Evolutionary conservation across 148 eudicot genomes (phyloP).

Genomic region (Vaccinium vitisidaea): DNA sequence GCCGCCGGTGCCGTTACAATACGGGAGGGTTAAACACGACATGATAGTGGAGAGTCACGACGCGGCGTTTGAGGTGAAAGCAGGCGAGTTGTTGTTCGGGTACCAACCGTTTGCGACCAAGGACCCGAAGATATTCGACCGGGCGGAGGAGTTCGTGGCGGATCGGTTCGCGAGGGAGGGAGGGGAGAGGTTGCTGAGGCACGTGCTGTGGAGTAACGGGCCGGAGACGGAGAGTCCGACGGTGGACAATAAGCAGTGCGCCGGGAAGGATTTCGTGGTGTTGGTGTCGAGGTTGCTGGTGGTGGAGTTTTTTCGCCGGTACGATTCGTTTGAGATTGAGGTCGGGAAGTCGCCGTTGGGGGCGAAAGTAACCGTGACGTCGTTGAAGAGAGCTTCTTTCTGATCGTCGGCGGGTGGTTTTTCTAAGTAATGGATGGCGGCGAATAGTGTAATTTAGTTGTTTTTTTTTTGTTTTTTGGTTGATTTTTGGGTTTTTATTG

Average conservation of each 20-base stretch:
- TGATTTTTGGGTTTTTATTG: not conserved
- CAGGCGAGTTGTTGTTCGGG: constrained; percentile 83
- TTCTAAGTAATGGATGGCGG: not conserved
- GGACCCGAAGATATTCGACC: constrained; percentile 70
- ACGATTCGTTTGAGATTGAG: constrained; percentile 82
- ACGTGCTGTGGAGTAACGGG: constrained; percentile 92
- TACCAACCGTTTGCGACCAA: constrained; percentile 83
- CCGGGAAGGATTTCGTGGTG: constrained; percentile 91
- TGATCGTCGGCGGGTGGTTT: constrained; percentile 10
- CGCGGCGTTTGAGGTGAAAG: constrained; percentile 60
- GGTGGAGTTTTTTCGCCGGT: constrained; percentile 68
- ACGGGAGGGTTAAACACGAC: constrained; percentile 57
- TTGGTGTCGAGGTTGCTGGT: constrained; percentile 63
- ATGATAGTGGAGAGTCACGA: constrained; percentile 71
- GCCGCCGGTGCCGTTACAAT: constrained; percentile 77
- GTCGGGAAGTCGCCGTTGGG: constrained; percentile 68
- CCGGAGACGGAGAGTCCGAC: constrained; percentile 63
- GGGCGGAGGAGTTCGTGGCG: constrained; percentile 72
- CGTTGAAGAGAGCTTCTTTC: constrained; percentile 64
- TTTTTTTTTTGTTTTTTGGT: no score
- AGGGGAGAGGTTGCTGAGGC: constrained; percentile 55
- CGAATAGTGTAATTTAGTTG: not conserved
- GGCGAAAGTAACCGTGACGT: constrained; percentile 52
- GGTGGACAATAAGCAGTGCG: constrained; percentile 74
- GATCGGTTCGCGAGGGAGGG: constrained; percentile 68